Base-by-base conservation (phyloP, 441 rosid genomes). In the Hypseocharis bilobata region DNA sequence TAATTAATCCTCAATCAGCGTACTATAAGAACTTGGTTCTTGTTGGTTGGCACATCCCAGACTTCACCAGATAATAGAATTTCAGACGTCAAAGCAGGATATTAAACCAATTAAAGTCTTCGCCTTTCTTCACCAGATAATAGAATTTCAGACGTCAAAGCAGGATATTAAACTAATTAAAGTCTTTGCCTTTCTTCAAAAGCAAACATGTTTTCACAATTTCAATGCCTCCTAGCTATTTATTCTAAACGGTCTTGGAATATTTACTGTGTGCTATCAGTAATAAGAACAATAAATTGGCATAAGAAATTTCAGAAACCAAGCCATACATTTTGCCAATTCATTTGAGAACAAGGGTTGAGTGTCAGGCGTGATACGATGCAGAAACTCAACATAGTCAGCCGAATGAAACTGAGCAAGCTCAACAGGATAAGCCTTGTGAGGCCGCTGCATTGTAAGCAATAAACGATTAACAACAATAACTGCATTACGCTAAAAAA, bases 391-490 rank as follows among this genome's bases (percentile, higher is more conserved):
- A 13, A 93, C 96, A 80, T 93, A 93, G 40, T 93, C 96, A 0
- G 92, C 82, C 0, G 97, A 87, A 79, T 91, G 99, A 71, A 91
- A 93, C 83, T 93, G 96, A 1, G 99, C 97, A 57, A 93, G 95
- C 81, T 93, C 97, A 52, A 79, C 86, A 3, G 96, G 97, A 74
- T 91, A 93, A 3, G 99, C 99, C 81, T 93, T 93, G 81, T 91
- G 96, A 27, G 99, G 99, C 68, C 97, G 87, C 99, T 93, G 85
- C 82, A 76, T 67, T 26, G 10, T 13, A 30, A 27, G 59, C 60
- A 70, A 73, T 32, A 66, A 64, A 74, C 1, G 7, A 47, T 22
- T 47, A 62, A 40, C 34, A 51, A 65, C 26, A 65, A 16, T 22
- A 25, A 20, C 27, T 19, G 4, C 8, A 16, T 26, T 28, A 65